Evolutionary conservation across 1,284 basidiomycete genomes (phyloP).

Genomic region (Leccinum subfulvum): DNA sequence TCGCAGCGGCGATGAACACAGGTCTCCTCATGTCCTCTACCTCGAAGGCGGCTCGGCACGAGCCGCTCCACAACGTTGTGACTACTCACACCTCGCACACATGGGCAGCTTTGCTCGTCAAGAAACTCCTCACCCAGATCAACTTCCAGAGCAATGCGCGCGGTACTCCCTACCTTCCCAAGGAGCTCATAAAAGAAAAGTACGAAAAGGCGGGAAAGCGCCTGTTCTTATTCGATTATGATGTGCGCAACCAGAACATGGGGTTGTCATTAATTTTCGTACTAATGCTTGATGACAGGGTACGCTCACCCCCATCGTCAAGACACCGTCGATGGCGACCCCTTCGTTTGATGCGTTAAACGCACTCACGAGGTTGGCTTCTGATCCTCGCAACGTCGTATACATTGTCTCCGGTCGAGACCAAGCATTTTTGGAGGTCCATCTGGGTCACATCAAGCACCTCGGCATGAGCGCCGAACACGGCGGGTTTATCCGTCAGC

Average conservation of each 20-base stretch:
- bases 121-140: conserved; percentile 85
- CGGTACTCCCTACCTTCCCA: conserved; percentile 83
- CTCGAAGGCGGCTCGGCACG: conserved; percentile 82
- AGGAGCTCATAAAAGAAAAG: conserved; percentile 56
- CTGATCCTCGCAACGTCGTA: conserved; percentile 86
- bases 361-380: conserved; percentile 70
- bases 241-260: conserved; percentile 50
- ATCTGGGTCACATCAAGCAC: conserved; percentile 81
- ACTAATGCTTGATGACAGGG: conserved; percentile 49
- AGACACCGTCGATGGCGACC: conserved; percentile 84
- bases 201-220: conserved; percentile 81
- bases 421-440: conserved; percentile 86
- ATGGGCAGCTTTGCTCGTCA: conserved; percentile 92
- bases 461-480: conserved; percentile 97
- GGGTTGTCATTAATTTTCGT: neutral
- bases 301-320: conserved; percentile 96
- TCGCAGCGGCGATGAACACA: conserved; percentile 91
- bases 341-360: conserved; percentile 77
- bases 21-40: conserved; percentile 79
- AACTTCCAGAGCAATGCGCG: conserved; percentile 81
- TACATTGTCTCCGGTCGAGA: conserved; percentile 99
- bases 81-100: conserved; percentile 93
- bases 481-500: conserved; percentile 87
- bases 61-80: conserved; percentile 78
- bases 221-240: conserved; percentile 95